Evolutionary conservation across 1,284 basidiomycete genomes (phyloP).

Genomic region (Chalciporus sp.): DNA sequence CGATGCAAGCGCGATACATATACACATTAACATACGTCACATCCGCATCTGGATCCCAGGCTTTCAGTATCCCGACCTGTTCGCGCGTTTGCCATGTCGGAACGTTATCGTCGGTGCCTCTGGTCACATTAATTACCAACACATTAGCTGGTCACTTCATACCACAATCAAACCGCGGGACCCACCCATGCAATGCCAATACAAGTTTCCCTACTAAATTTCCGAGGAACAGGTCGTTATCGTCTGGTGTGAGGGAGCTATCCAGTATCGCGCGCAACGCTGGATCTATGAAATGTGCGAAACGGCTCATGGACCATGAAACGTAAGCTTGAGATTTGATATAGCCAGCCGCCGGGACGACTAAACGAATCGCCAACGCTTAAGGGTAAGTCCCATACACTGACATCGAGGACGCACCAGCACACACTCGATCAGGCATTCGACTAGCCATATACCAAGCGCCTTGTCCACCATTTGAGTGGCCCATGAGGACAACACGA

Average conservation of each 20-base stretch:
- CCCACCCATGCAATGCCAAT: slow-evolving; percentile 78
- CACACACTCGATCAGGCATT: slow-evolving; percentile 77
- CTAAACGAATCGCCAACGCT: slow-evolving; percentile 35
- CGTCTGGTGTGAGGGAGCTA: slow-evolving; percentile 75
- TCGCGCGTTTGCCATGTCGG: slow-evolving; percentile 80
- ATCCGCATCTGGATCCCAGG: slow-evolving; percentile 55
- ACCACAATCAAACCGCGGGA: not conserved
- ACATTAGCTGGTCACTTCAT: not conserved
- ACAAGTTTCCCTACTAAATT: slow-evolving; percentile 74
- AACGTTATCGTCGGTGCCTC: slow-evolving; percentile 76
- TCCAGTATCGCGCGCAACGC: slow-evolving; percentile 69
- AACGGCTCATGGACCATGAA: slow-evolving; percentile 68
- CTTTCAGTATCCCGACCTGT: slow-evolving; percentile 54
- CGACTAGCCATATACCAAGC: slow-evolving; percentile 78
- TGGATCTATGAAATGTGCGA: slow-evolving; percentile 80
- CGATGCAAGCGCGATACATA: not conserved
- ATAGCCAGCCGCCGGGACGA: slow-evolving; percentile 75
- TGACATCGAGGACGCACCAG: slow-evolving; percentile 41
- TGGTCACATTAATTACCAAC: slow-evolving; percentile 28
- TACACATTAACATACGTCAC: slow-evolving; percentile 43
- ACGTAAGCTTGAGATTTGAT: slow-evolving; percentile 87
- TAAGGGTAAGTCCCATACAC: not conserved
- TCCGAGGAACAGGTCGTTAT: slow-evolving; percentile 83
- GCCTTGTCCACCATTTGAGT: slow-evolving; percentile 94
- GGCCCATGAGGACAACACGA: slow-evolving; percentile 71